A percentile compares a stretch with the other conserved stretches of the same genome.
These are phyloP conservation scores for Chaetomium tenue DNA, from an alignment of 495 filamentous ascomycete species.

Conservation along the genomic window DNA sequence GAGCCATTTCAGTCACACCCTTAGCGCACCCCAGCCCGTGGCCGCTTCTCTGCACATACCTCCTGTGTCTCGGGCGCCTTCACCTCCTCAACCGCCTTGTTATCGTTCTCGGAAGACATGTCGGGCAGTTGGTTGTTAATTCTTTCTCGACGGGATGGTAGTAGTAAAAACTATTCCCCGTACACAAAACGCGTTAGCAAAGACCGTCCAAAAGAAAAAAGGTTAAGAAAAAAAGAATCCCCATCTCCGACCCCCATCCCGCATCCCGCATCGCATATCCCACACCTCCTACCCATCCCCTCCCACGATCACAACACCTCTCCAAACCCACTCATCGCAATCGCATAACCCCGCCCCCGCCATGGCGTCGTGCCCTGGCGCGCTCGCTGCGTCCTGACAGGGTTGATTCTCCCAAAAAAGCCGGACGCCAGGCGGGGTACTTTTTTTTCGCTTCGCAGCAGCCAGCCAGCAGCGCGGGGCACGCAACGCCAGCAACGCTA, in stretches of 20 bases:
- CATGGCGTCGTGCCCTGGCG: not conserved
- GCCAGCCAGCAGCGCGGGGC: slow-evolving; percentile 11
- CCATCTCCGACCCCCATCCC: not conserved
- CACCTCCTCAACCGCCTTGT: slow-evolving; percentile 40
- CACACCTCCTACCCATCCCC: not conserved
- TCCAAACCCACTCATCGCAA: too few species aligned
- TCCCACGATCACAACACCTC: too few species aligned
- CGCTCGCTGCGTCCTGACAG: not conserved
- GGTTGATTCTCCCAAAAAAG: not conserved
- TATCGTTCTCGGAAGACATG: slow-evolving; percentile 47
- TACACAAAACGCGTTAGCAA: not conserved
- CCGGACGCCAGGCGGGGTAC: slow-evolving; percentile 8
- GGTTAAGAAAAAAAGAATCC: not conserved
- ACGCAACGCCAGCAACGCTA: not conserved
- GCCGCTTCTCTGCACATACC: slow-evolving; percentile 20
- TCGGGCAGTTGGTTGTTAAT: slow-evolving; percentile 16
- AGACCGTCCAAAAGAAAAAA: not conserved
- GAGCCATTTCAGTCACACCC: not conserved
- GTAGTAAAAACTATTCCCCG: not conserved
- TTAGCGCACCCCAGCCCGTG: not conserved
- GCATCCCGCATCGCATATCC: not conserved
- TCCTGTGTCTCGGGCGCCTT: slow-evolving; percentile 30
- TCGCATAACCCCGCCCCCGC: not conserved
- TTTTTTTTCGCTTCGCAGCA: not conserved
- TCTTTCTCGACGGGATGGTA: not conserved